phyloP scores from a whole-genome alignment of 2,329 filamentous ascomycete genomes.

The Colletotrichum coccodes region DNA sequence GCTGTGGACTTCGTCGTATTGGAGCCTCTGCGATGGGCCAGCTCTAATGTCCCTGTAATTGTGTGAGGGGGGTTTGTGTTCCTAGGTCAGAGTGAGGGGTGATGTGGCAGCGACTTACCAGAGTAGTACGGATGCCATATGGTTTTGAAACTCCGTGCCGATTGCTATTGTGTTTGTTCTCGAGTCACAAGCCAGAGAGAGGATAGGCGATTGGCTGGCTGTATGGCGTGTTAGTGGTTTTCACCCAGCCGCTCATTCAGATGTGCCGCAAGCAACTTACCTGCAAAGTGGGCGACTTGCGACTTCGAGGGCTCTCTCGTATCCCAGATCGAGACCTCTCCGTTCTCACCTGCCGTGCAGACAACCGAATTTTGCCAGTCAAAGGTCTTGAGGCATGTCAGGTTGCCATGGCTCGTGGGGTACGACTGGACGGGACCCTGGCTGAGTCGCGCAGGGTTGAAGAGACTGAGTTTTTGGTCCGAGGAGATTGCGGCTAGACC shows the following conservation, averaged over 20 bases:
- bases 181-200: conserved; percentile 72
- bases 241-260: not conserved
- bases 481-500: conserved; percentile 74
- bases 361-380: conserved; percentile 64
- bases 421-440: conserved; percentile 59
- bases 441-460: conserved; percentile 68
- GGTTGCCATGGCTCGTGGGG: conserved; percentile 66
- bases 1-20: conserved; percentile 73
- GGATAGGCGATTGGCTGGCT: conserved; percentile 63
- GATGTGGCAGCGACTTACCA: conserved; percentile 56
- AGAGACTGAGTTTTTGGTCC: conserved; percentile 74
- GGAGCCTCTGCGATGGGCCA: conserved; percentile 55
- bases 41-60: conserved; percentile 66
- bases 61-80: conserved; percentile 25
- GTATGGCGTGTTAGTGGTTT: conserved; percentile 34
- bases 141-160: conserved; percentile 77
- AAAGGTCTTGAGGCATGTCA: conserved; percentile 70
- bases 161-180: conserved; percentile 71
- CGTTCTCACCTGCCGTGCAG: conserved; percentile 78
- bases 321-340: conserved; percentile 74
- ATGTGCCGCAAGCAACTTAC: conserved; percentile 45
- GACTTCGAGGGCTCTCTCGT: conserved; percentile 56
- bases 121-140: conserved; percentile 68
- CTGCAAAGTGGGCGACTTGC: conserved; percentile 55
- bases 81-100: not conserved